Base-by-base conservation (phyloP, 2,329 filamentous ascomycete species). In the Fusarium heterosporum region DNA sequence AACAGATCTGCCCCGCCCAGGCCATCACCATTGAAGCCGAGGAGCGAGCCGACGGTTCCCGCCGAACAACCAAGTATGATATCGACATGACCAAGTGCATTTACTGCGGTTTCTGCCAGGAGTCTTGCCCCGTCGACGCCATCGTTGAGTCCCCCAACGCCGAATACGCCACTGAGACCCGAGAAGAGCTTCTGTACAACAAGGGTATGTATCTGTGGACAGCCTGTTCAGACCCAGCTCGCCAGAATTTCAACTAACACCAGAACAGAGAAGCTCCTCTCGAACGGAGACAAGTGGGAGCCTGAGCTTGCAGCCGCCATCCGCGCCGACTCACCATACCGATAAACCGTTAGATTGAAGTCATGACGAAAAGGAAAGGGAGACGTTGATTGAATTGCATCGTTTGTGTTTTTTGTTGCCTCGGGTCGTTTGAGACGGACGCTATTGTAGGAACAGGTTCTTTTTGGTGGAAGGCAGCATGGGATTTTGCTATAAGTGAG, bases 71-170 rank as follows among this genome's bases (percentile, higher is more conserved):
- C 61, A 90, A 95, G 78, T 99, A 99, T 83, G 96, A 99, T 79
- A 97, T 99, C 78, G 96, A 99, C 83, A 99, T 99, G 96, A 98
- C 96, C 76, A 99, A 99, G 87, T 99, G 96, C 84, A 99, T 99
- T 82, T 99, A 98, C 89, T 98, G 96, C 80, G 96, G 96, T 50
- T 96, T 97, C 84, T 98, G 96, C 88, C 95, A 97, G 84, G 96
- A 99, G 85, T 97, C 93, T 70, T 99, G 96, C 83, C 96, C 96
- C 42, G 96, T 99, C 55, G 96, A 99, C 82, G 96, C 96, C 61
- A 99, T 87, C 71, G 86, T 89, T 55, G 86, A 88, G 79, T 86
- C 83, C 47, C 86, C 86, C 70, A 88, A 88, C 72, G 85, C 86
- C 72, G 86, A 89, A 77, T 88, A 89, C 73, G 82, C 85, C 40